Conservation (phyloP, 2,329 filamentous ascomycete species). For the Fusarium abutilonis region DNA sequence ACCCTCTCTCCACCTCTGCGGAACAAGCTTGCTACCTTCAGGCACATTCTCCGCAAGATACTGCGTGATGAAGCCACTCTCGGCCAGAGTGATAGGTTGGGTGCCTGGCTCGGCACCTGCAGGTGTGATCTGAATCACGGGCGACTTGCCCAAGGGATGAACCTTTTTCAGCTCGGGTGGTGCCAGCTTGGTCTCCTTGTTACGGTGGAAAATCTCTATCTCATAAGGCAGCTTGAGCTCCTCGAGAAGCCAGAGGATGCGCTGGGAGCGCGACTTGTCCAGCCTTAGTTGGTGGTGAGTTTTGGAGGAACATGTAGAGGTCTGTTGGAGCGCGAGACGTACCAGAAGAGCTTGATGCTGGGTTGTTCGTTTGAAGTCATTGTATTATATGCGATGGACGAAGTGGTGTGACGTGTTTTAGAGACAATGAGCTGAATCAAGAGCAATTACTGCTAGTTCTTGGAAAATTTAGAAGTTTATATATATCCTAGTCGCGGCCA, state of each 20-base stretch:
- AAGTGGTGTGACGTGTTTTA: not conserved
- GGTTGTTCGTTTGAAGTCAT: constrained; percentile 51
- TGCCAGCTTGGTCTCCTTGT: constrained; percentile 70
- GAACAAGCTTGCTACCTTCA: constrained; percentile 59
- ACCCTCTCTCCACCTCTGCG: constrained; percentile 65
- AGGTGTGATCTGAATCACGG: constrained; percentile 73
- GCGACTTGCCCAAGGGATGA: constrained; percentile 89
- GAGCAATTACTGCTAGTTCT: not conserved
- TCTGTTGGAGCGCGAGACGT: constrained; percentile 29
- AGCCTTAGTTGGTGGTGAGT: constrained; percentile 68
- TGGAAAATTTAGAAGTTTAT: constrained; percentile 8
- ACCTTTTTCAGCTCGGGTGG: constrained; percentile 79
- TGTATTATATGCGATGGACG: not conserved
- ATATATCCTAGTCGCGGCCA: constrained; percentile 23
- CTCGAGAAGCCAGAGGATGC: constrained; percentile 86
- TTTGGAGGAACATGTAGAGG: not conserved
- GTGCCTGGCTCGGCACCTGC: constrained; percentile 43
- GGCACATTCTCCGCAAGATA: constrained; percentile 77
- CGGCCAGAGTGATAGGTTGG: constrained; percentile 74
- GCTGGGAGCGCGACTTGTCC: constrained; percentile 81
- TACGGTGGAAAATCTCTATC: constrained; percentile 80
- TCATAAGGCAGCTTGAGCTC: constrained; percentile 83
- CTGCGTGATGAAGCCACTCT: constrained; percentile 83
- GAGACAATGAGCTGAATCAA: not conserved
- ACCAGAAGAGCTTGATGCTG: constrained; percentile 74